Conservation (phyloP, 2,329 filamentous ascomycete genomes). For the Aspergillus proliferans region DNA sequence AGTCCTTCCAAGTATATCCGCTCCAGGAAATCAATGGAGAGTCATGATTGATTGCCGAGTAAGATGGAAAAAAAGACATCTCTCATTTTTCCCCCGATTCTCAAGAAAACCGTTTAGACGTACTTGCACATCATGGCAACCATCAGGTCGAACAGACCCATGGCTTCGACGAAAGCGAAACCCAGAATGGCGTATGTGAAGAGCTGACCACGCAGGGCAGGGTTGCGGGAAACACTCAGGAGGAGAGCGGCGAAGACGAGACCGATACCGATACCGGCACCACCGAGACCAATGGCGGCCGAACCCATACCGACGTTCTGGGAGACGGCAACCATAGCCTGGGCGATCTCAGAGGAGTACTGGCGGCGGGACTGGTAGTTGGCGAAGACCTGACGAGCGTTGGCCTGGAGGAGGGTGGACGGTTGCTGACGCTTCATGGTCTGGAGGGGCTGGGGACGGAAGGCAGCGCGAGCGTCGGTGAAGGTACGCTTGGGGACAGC, state of each 20-base stretch:
- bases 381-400: constrained; percentile 55
- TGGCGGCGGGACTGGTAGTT: constrained; percentile 61
- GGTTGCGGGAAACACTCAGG: constrained; percentile 87
- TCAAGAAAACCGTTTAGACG: constrained; percentile 40
- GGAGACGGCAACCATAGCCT: constrained; percentile 81
- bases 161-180: constrained; percentile 89
- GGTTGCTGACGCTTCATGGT: constrained; percentile 69
- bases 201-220: constrained; percentile 87
- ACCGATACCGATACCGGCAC: constrained; percentile 93
- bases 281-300: constrained; percentile 85
- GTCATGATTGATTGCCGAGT: background rate
- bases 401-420: constrained; percentile 60
- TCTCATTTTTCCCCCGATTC: background rate
- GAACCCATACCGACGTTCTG: constrained; percentile 86
- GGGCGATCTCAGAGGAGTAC: constrained; percentile 81
- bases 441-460: constrained; percentile 52
- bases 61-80: constrained; percentile 2
- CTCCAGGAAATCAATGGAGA: too few species aligned
- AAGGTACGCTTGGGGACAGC: constrained; percentile 67
- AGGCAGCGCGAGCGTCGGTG: constrained; percentile 48
- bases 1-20: too few species aligned
- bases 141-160: constrained; percentile 75
- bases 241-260: constrained; percentile 88
- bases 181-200: constrained; percentile 94
- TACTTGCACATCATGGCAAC: constrained; percentile 92